phyloP scores from a whole-genome alignment of 1,284 basidiomycete genomes.

The Pseudomicrostroma phylloplanum region DNA sequence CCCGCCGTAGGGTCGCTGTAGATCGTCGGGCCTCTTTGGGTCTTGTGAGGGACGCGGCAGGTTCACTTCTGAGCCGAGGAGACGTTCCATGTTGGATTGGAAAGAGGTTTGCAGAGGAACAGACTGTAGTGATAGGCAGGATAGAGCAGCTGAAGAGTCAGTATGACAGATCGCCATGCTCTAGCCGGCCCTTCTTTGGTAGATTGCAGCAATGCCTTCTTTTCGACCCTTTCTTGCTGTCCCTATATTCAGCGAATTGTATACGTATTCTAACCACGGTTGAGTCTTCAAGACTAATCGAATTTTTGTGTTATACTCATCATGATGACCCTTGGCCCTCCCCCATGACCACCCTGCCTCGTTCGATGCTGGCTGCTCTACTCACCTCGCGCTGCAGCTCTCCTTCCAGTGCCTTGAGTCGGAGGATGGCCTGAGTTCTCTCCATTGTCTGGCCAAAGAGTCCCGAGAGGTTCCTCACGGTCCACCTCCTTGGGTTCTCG shows the following conservation, averaged over 20 bases:
- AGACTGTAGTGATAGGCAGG: constrained; percentile 1
- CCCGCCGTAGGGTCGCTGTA: background rate
- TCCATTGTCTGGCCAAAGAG: constrained; percentile 37
- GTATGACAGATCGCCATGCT: background rate
- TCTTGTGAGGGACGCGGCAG: background rate
- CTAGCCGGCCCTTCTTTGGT: background rate
- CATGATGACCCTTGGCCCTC: constrained; percentile 4
- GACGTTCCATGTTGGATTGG: constrained; percentile 10
- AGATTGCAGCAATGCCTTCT: background rate
- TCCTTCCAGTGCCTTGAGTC: constrained; percentile 44
- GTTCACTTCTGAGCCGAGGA: constrained; percentile 7
- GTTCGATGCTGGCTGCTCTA: background rate
- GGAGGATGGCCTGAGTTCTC: constrained; percentile 38
- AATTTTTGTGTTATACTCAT: constrained; percentile 9
- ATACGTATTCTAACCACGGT: constrained; percentile 12
- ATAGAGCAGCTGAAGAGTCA: background rate
- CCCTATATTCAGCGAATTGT: too few relatives aligned
- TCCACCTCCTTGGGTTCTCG: constrained; percentile 31
- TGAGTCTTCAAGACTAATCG: constrained; percentile 19
- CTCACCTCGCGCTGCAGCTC: constrained; percentile 40
- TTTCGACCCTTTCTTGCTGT: too few relatives aligned
- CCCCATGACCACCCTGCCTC: too few relatives aligned
- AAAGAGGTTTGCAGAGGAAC: constrained; percentile 10
- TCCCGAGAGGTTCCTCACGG: constrained; percentile 39
- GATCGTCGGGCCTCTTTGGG: constrained; percentile 1